Percentiles rank a stretch among this genome's conserved stretches.
Conservation (phyloP, 2,329 filamentous ascomycete genomes). For the Allantophomopsis lycopodina region DNA sequence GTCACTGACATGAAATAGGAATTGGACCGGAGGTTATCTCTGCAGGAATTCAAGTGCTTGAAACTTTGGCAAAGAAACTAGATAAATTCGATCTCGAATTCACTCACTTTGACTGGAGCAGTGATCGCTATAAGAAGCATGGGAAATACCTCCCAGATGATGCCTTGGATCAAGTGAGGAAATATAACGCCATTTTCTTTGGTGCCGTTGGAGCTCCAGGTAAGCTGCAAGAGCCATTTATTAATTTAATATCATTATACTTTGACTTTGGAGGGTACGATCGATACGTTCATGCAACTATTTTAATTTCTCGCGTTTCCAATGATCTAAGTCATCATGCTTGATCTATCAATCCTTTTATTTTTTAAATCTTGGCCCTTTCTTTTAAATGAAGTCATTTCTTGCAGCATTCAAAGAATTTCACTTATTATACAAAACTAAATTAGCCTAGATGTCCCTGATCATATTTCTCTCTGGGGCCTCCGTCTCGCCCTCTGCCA, state of each 20-base stretch:
- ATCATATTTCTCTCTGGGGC: constrained; percentile 49
- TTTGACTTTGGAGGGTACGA: no score
- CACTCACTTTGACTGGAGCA: constrained; percentile 44
- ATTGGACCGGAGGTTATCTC: constrained; percentile 51
- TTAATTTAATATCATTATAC: no score
- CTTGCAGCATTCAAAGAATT: no score
- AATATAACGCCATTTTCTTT: constrained; percentile 41
- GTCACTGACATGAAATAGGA: no score
- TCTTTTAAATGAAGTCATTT: no score
- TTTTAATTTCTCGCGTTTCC: no score
- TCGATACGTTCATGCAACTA: no score
- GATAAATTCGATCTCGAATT: constrained; percentile 48
- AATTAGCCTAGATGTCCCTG: constrained; percentile 37
- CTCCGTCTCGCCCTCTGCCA: constrained; percentile 49
- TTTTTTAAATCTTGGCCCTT: no score
- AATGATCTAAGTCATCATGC: no score
- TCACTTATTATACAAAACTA: neutral
- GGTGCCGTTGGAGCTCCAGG: constrained; percentile 39
- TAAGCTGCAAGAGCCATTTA: constrained; percentile 9
- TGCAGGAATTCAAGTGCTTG: constrained; percentile 45
- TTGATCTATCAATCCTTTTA: no score
- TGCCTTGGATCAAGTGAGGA: constrained; percentile 36
- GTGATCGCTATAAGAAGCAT: constrained; percentile 39
- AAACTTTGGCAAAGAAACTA: constrained; percentile 33
- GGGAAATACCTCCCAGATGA: constrained; percentile 46